Evolutionary conservation across 2,329 filamentous ascomycete genomes (phyloP).

Genomic region (Cytospora piceae): DNA sequence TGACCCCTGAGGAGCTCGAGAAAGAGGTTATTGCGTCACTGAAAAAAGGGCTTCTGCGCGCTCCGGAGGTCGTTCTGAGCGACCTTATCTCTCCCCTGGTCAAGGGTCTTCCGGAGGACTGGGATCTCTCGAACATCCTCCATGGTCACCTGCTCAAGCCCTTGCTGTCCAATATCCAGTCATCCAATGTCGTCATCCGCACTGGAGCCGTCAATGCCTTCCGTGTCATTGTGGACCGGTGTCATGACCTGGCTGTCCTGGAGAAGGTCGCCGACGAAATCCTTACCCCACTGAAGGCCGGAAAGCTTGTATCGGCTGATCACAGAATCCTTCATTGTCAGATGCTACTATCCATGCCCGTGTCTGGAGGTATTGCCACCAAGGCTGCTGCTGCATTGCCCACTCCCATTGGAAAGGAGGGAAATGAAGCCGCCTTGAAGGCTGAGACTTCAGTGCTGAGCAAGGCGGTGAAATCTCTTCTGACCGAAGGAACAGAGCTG

Average conservation of each 20-base stretch:
- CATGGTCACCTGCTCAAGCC: constrained; percentile 78
- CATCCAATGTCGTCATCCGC: constrained; percentile 78
- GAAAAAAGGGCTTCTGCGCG: constrained; percentile 85
- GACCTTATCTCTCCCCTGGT: constrained; percentile 78
- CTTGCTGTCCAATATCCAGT: constrained; percentile 87
- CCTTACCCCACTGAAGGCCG: constrained; percentile 75
- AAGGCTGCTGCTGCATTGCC: constrained; percentile 71
- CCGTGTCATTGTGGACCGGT: constrained; percentile 66
- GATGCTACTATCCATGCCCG: constrained; percentile 69
- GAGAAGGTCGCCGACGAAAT: constrained; percentile 78
- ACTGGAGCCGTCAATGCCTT: constrained; percentile 78
- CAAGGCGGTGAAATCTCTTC: constrained; percentile 63
- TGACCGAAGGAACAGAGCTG: constrained; percentile 64
- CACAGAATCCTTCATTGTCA: constrained; percentile 83
- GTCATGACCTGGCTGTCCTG: constrained; percentile 59
- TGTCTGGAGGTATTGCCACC: constrained; percentile 63
- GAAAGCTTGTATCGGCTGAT: constrained; percentile 83
- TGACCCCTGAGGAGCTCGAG: constrained; percentile 72
- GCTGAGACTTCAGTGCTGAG: constrained; percentile 75
- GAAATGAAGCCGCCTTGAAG: constrained; percentile 80
- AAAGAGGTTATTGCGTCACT: constrained; percentile 78
- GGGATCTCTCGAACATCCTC: constrained; percentile 80
- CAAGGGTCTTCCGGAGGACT: constrained; percentile 64
- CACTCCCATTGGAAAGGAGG: constrained; percentile 76
- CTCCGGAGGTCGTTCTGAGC: constrained; percentile 86